phyloP scores from a whole-genome alignment of 768 basidiomycete species.

The Dentipellis sp. region DNA sequence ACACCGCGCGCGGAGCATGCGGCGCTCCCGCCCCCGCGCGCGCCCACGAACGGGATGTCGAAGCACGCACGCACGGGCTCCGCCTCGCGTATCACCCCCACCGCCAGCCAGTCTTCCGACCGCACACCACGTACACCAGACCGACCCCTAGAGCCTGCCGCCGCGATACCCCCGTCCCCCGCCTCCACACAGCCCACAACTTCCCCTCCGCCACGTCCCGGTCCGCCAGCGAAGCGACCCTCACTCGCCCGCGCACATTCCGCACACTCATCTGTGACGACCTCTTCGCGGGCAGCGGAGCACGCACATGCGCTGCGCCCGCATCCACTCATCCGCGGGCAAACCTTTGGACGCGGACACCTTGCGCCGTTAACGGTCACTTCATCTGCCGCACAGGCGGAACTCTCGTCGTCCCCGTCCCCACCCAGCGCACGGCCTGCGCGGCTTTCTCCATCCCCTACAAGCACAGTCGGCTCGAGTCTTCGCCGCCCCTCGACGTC shows the following conservation, averaged over 20 bases:
- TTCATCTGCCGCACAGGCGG: conserved; percentile 35
- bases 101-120: too few relatives aligned
- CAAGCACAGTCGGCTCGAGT: conserved; percentile 27
- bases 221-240: conserved; percentile 27
- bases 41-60: conserved; percentile 11
- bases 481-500: conserved; percentile 46
- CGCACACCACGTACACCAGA: not conserved
- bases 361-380: conserved; percentile 56
- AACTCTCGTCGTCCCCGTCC: conserved; percentile 29
- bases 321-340: conserved; percentile 71
- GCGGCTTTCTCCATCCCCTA: conserved; percentile 22
- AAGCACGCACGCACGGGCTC: conserved; percentile 5
- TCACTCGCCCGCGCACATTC: conserved; percentile 53
- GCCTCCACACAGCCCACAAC: conserved; percentile 23
- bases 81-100: not conserved
- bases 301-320: conserved; percentile 40
- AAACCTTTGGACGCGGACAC: conserved; percentile 47
- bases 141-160: not conserved
- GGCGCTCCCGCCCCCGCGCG: not conserved
- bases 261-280: conserved; percentile 39
- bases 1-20: conserved; percentile 14
- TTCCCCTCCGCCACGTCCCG: conserved; percentile 28
- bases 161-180: not conserved
- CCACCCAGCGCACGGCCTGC: conserved; percentile 13
- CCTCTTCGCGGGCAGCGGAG: conserved; percentile 13